phyloP scores from a whole-genome alignment of 2,329 filamentous ascomycete genomes.

The Xylariales sp. region DNA sequence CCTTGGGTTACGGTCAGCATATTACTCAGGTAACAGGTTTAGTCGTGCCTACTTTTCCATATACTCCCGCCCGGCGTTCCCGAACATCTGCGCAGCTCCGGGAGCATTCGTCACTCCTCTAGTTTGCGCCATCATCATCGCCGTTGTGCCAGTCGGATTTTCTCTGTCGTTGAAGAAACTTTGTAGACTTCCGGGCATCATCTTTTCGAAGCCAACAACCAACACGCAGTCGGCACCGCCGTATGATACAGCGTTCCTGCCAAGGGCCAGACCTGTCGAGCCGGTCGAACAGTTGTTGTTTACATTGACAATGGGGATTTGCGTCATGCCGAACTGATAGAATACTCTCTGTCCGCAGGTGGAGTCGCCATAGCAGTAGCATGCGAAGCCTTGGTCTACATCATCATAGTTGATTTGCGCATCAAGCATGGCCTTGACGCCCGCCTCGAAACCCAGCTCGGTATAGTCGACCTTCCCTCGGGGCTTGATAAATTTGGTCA shows the following conservation, averaged over 20 bases:
- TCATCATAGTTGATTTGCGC: slow-evolving; percentile 95
- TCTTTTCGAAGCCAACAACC: slow-evolving; percentile 96
- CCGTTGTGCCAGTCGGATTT: slow-evolving; percentile 69
- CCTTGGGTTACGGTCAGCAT: too few relatives aligned
- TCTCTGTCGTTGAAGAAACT: slow-evolving; percentile 79
- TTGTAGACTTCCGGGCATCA: slow-evolving; percentile 86
- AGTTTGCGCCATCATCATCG: slow-evolving; percentile 77
- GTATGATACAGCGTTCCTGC: slow-evolving; percentile 69
- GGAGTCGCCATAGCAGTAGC: slow-evolving; percentile 95
- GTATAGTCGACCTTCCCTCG: slow-evolving; percentile 92
- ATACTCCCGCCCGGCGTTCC: slow-evolving; percentile 89
- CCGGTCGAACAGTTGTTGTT: slow-evolving; percentile 99
- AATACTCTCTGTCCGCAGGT: slow-evolving; percentile 95
- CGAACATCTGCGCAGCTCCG: slow-evolving; percentile 88
- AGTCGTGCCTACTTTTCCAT: slow-evolving; percentile 70
- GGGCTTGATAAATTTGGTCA: slow-evolving; percentile 99
- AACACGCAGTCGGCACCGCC: slow-evolving; percentile 84
- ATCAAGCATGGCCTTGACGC: slow-evolving; percentile 78
- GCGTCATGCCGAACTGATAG: slow-evolving; percentile 97
- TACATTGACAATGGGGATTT: slow-evolving; percentile 94
- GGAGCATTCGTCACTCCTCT: slow-evolving; percentile 78
- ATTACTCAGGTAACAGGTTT: slow-evolving; percentile 10
- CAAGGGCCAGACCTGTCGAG: slow-evolving; percentile 85
- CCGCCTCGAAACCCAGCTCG: slow-evolving; percentile 88
- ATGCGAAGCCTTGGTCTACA: slow-evolving; percentile 91